These are phyloP conservation scores for Parachlorella kessleri DNA, from an alignment of 139 green algal genomes.

Conservation along the genomic window DNA sequence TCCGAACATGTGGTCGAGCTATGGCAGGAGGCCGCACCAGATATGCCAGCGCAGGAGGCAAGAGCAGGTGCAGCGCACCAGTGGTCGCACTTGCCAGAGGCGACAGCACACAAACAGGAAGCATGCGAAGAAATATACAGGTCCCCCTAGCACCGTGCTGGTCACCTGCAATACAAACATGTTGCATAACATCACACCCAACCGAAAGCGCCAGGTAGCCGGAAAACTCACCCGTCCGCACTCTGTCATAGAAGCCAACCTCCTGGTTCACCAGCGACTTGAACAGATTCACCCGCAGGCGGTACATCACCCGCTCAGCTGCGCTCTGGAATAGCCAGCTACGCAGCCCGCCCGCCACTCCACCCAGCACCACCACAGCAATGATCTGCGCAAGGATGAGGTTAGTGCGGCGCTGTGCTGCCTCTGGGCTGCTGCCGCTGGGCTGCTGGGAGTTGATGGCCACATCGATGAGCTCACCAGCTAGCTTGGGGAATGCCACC, in stretches of 20 bases:
- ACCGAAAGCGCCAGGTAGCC: too few species aligned
- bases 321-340: constrained; percentile 51
- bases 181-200: too few species aligned
- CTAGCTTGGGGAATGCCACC: constrained; percentile 53
- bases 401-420: constrained; percentile 32
- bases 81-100: too few species aligned
- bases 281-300: constrained; percentile 43
- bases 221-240: constrained; percentile 41
- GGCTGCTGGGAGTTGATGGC: constrained; percentile 39
- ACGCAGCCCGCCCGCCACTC: constrained; percentile 1
- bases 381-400: constrained; percentile 15
- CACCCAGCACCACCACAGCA: background rate
- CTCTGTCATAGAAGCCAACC: constrained; percentile 51
- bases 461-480: constrained; percentile 50
- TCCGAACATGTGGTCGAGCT: too few species aligned
- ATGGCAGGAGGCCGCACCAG: too few species aligned
- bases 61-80: background rate
- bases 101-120: too few species aligned
- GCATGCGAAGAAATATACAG: too few species aligned
- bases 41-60: background rate
- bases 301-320: constrained; percentile 58
- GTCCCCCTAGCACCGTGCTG: too few species aligned
- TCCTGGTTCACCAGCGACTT: constrained; percentile 25
- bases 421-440: background rate
- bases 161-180: too few species aligned